These are phyloP conservation scores for Ceratobasidium sp. DNA, from an alignment of 1,284 basidiomycete genomes.

Conservation along the genomic window DNA sequence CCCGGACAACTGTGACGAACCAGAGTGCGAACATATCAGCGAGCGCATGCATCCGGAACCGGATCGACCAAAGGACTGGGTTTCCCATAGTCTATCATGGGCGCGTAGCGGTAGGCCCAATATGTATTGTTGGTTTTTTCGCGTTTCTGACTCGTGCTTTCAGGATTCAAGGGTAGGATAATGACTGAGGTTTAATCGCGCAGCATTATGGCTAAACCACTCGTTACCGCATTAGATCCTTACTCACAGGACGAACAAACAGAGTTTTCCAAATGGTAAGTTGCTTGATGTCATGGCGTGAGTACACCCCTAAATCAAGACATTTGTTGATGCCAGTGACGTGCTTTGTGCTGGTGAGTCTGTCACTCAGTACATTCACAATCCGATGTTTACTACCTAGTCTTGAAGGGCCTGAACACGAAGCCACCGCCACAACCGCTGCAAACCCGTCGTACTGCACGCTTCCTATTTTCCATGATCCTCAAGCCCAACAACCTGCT, in stretches of 20 bases:
- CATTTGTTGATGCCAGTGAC: constrained; percentile 56
- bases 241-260: constrained; percentile 55
- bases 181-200: background rate
- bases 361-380: background rate
- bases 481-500: constrained; percentile 50
- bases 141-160: background rate
- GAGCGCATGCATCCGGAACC: constrained; percentile 60
- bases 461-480: constrained; percentile 65
- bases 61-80: constrained; percentile 61
- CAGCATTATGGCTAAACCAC: background rate
- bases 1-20: constrained; percentile 55
- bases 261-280: constrained; percentile 66
- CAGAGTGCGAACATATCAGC: constrained; percentile 61
- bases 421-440: constrained; percentile 54
- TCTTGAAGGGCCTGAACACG: constrained; percentile 62
- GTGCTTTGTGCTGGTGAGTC: constrained; percentile 63
- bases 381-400: background rate
- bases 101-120: constrained; percentile 54
- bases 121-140: too few species aligned
- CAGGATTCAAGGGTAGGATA: constrained; percentile 41
- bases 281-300: constrained; percentile 12
- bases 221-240: constrained; percentile 39
- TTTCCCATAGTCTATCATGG: constrained; percentile 69
- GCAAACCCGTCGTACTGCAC: constrained; percentile 66
- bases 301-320: background rate